A percentile compares a stretch with the other conserved stretches of the same genome.
Conservation (phyloP, 169 alveolate genomes). For the Babesia gibsoni region DNA sequence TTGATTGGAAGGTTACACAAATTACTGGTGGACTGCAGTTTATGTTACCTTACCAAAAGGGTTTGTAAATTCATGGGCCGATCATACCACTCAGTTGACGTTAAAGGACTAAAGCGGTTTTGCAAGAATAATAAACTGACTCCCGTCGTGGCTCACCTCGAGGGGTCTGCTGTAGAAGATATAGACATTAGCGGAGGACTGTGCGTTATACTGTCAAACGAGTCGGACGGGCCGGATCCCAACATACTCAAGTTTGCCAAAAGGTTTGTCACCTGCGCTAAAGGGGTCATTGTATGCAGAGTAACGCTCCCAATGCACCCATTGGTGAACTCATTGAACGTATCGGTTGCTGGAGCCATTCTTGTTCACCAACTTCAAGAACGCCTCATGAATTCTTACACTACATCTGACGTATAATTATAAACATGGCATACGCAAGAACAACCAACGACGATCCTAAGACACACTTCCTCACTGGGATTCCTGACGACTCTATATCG, state of each 20-base stretch:
- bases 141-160: slow-evolving; percentile 75
- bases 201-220: slow-evolving; percentile 61
- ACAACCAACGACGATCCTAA: slow-evolving; percentile 35
- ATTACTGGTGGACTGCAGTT: slow-evolving; percentile 73
- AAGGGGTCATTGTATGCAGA: slow-evolving; percentile 25
- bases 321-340: slow-evolving; percentile 73
- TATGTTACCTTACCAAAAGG: slow-evolving; percentile 61
- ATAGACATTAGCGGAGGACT: slow-evolving; percentile 29
- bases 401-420: not conserved
- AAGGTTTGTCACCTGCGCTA: slow-evolving; percentile 1
- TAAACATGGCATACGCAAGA: slow-evolving; percentile 46
- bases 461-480: slow-evolving; percentile 33
- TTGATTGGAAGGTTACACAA: slow-evolving; percentile 69
- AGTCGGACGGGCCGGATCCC: slow-evolving; percentile 51
- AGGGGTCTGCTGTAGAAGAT: slow-evolving; percentile 57
- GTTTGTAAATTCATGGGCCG: slow-evolving; percentile 1
- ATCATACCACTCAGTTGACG: slow-evolving; percentile 28
- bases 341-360: slow-evolving; percentile 75
- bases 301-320: slow-evolving; percentile 75
- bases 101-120: slow-evolving; percentile 50
- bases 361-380: slow-evolving; percentile 64
- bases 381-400: not conserved
- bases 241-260: slow-evolving; percentile 43
- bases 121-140: slow-evolving; percentile 63
- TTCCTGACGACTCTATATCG: slow-evolving; percentile 66